Conservation (phyloP, 768 basidiomycete species). For the Macrolepiota dolichaula region DNA sequence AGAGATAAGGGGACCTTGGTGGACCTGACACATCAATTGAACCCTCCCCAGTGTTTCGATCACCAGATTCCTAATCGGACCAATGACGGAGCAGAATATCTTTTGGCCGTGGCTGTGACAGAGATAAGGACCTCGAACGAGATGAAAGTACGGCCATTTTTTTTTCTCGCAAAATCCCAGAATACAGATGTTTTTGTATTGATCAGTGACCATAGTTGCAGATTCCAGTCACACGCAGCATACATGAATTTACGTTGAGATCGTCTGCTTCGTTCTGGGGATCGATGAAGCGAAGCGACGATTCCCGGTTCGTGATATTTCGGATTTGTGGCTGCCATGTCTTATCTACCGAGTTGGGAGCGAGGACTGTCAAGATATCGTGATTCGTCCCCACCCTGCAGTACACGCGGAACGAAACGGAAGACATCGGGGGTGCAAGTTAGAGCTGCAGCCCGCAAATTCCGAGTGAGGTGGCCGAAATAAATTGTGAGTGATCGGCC, state of each 20-base stretch:
- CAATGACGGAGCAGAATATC: background rate
- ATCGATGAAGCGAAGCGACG: background rate
- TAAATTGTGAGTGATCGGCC: conserved; percentile 1
- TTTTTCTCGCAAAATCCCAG: background rate
- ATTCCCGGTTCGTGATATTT: background rate
- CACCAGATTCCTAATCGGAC: conserved; percentile 10
- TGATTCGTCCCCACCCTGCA: background rate
- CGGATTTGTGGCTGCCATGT: background rate
- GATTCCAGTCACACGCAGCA: no score
- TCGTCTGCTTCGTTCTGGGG: background rate
- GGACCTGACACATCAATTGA: background rate
- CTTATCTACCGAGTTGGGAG: background rate
- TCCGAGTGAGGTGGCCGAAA: background rate
- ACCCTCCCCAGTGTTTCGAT: background rate
- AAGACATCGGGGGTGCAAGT: background rate
- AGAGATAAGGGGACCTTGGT: conserved; percentile 7
- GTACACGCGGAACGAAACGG: background rate
- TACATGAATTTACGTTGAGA: no score
- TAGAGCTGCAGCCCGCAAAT: background rate
- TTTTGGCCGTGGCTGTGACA: conserved; percentile 1
- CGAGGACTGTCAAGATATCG: background rate
- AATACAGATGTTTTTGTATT: background rate
- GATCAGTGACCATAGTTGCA: no score
- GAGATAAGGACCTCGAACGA: conserved; percentile 4
- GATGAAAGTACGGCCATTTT: background rate